Conservation (phyloP, 306 rosid genomes). For the Sicyos baderoa region DNA sequence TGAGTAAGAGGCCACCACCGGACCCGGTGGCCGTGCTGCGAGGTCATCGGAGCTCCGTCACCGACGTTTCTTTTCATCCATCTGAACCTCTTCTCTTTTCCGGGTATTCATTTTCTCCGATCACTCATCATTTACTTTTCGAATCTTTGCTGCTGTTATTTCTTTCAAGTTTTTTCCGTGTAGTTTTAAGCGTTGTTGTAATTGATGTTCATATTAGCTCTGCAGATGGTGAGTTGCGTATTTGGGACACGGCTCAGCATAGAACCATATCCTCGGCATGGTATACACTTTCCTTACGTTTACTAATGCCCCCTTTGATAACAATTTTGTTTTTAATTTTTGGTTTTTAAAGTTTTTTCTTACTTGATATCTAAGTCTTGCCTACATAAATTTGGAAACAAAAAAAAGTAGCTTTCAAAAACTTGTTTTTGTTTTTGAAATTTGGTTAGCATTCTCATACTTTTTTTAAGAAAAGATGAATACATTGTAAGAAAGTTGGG, state of each 20-base stretch:
- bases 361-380: too few species aligned
- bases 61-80: conserved; percentile 62
- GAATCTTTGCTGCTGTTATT: background rate
- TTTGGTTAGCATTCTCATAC: too few species aligned
- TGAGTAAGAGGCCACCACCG: conserved; percentile 63
- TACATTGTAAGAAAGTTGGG: too few species aligned
- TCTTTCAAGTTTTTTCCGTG: too few species aligned
- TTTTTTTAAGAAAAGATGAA: too few species aligned
- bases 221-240: conserved; percentile 74
- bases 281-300: conserved; percentile 29
- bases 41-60: conserved; percentile 85
- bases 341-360: too few species aligned
- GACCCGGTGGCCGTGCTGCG: conserved; percentile 84
- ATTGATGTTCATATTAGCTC: conserved; percentile 32
- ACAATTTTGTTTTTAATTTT: too few species aligned
- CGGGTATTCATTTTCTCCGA: conserved; percentile 31
- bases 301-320: too few species aligned
- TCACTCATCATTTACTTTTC: background rate
- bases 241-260: conserved; percentile 74
- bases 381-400: too few species aligned
- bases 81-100: conserved; percentile 49
- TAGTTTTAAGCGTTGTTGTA: background rate
- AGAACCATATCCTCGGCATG: conserved; percentile 75
- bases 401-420: too few species aligned
- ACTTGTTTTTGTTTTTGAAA: too few species aligned